A percentile compares a stretch with the other conserved stretches of the same genome.
Conservation (phyloP, 2,329 filamentous ascomycete species). For the Fusarium sp. region DNA sequence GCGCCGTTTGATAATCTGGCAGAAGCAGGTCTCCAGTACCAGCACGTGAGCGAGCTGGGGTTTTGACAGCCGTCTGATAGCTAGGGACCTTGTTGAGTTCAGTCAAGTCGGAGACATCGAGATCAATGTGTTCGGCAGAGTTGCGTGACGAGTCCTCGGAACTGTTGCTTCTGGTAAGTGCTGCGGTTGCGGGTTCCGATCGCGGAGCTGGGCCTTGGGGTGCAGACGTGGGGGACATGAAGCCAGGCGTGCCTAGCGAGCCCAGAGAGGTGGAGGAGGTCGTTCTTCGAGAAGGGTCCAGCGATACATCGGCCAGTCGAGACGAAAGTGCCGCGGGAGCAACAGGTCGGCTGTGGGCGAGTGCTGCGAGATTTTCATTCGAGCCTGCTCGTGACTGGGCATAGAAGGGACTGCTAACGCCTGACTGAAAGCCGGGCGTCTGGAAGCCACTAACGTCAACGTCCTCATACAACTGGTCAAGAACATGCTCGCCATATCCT, state of each 20-base stretch:
- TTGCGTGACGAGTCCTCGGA: conserved; percentile 64
- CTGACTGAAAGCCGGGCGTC: conserved; percentile 77
- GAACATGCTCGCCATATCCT: conserved; percentile 87
- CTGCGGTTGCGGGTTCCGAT: conserved; percentile 58
- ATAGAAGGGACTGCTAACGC: conserved; percentile 84
- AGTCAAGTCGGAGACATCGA: conserved; percentile 69
- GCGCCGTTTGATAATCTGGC: conserved; percentile 75
- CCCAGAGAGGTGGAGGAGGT: conserved; percentile 59
- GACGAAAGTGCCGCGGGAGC: conserved; percentile 68
- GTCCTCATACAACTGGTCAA: conserved; percentile 92
- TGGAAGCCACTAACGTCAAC: conserved; percentile 85
- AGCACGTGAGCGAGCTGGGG: conserved; percentile 67
- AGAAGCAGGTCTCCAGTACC: conserved; percentile 63
- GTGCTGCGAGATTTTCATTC: conserved; percentile 77
- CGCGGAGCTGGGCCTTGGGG: conserved; percentile 51
- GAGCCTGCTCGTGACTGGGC: conserved; percentile 80
- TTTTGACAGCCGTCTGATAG: conserved; percentile 78
- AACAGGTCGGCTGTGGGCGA: conserved; percentile 48
- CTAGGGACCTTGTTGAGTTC: conserved; percentile 80
- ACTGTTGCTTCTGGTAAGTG: conserved; percentile 66
- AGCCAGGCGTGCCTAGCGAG: conserved; percentile 58
- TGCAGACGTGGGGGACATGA: conserved; percentile 58
- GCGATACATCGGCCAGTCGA: conserved; percentile 76
- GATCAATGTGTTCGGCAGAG: conserved; percentile 68
- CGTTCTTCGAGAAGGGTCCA: conserved; percentile 60